Conservation (phyloP, 2,329 filamentous ascomycete species). For the Aspergillus brunneoviolaceus region DNA sequence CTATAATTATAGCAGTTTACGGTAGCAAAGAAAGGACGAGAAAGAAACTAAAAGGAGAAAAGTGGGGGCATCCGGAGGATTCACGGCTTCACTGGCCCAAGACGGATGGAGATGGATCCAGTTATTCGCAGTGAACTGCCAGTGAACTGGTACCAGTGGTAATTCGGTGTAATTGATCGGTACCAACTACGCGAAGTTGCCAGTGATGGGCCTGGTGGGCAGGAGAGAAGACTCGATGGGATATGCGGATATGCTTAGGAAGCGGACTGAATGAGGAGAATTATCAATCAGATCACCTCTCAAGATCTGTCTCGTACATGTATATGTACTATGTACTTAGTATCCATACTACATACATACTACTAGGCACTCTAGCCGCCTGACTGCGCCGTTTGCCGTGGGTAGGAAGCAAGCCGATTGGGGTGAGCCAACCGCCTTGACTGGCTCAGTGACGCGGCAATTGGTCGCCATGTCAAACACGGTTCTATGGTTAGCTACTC, state of each 20-base stretch:
- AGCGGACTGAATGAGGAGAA: background rate
- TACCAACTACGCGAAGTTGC: background rate
- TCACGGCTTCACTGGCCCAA: background rate
- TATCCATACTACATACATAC: background rate
- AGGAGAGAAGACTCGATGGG: too few species aligned
- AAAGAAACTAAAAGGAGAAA: conserved; percentile 10
- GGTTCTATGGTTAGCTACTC: conserved; percentile 5
- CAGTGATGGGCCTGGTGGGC: background rate
- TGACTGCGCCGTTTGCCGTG: conserved; percentile 4
- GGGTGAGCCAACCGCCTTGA: conserved; percentile 7
- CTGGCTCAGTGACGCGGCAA: conserved; percentile 2
- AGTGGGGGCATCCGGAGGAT: conserved; percentile 8
- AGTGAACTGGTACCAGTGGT: background rate
- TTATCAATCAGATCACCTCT: background rate
- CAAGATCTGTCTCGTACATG: background rate
- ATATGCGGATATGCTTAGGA: too few species aligned
- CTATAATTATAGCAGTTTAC: conserved; percentile 15
- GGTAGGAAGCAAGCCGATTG: conserved; percentile 11
- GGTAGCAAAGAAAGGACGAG: conserved; percentile 8
- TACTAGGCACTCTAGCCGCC: background rate
- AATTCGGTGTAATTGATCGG: background rate
- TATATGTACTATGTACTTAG: too few species aligned
- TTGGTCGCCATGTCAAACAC: background rate
- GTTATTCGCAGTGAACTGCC: background rate
- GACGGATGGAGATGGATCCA: conserved; percentile 2